phyloP scores from a whole-genome alignment of 768 basidiomycete species.

The Flagelloscypha sp. region DNA sequence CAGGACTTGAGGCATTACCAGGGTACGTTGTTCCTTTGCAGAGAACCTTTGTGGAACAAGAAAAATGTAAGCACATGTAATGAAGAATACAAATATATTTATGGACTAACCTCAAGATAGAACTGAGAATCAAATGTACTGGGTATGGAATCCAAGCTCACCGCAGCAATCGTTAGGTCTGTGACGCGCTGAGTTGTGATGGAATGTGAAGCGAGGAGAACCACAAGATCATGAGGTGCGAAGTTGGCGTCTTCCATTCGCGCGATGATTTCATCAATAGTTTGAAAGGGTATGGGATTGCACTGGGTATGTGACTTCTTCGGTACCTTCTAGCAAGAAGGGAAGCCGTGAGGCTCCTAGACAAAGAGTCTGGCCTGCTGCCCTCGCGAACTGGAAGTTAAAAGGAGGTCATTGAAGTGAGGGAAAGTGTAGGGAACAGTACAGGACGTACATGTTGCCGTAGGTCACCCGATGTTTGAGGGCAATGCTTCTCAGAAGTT shows the following conservation, averaged over 20 bases:
- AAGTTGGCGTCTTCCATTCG: constrained; percentile 14
- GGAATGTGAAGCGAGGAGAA: constrained; percentile 14
- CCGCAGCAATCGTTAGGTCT: constrained; percentile 7
- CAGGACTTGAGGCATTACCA: constrained; percentile 7
- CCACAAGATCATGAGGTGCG: constrained; percentile 11
- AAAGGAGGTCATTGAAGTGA: constrained; percentile 2
- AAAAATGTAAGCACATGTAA: background rate
- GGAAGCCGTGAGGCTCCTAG: constrained; percentile 13
- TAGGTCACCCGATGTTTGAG: constrained; percentile 8
- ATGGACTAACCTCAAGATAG: constrained; percentile 8
- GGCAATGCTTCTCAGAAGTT: constrained; percentile 1
- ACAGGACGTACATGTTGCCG: constrained; percentile 7
- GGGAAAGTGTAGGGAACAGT: constrained; percentile 6
- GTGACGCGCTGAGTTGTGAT: constrained; percentile 12
- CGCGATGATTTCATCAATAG: constrained; percentile 13
- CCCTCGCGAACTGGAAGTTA: constrained; percentile 21
- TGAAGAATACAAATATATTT: constrained; percentile 1
- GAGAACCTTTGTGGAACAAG: constrained; percentile 4
- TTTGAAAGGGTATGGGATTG: constrained; percentile 13
- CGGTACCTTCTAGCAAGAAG: constrained; percentile 14
- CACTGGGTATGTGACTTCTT: constrained; percentile 13
- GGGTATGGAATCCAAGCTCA: constrained; percentile 9
- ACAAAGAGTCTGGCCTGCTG: constrained; percentile 16
- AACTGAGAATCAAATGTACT: constrained; percentile 9
- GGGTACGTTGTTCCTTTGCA: constrained; percentile 12